A percentile compares a stretch with the other conserved stretches of the same genome.
Conservation (phyloP, 129 eudicot genomes). For the Chrysanthemum lavandulifolium region DNA sequence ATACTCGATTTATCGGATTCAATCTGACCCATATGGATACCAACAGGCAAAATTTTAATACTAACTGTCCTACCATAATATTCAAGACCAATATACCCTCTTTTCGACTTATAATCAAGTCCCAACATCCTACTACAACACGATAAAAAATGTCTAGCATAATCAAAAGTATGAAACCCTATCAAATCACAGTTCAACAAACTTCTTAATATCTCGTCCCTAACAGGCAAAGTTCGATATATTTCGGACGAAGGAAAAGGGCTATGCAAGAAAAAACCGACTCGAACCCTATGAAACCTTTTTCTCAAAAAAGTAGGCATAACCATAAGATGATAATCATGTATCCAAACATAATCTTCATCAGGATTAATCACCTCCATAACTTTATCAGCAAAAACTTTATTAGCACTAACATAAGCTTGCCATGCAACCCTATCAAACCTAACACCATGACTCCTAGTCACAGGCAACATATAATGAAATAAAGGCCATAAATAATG, state of each 20-base stretch:
- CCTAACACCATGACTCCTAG: conserved; percentile 51
- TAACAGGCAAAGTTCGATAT: conserved; percentile 72
- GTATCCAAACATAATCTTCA: conserved; percentile 90
- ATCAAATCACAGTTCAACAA: conserved; percentile 85
- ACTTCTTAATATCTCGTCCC: conserved; percentile 73
- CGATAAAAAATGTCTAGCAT: conserved; percentile 89
- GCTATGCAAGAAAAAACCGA: conserved; percentile 86
- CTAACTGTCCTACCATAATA: conserved; percentile 86
- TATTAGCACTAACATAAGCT: conserved; percentile 79
- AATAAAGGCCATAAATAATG: conserved; percentile 96
- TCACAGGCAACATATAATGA: conserved; percentile 78
- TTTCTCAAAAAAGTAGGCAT: conserved; percentile 82
- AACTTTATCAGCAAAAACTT: conserved; percentile 70
- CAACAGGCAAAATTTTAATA: conserved; percentile 82
- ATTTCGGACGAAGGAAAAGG: conserved; percentile 85
- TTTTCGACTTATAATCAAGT: conserved; percentile 76
- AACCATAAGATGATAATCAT: conserved; percentile 89
- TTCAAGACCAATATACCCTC: conserved; percentile 89
- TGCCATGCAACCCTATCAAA: conserved; percentile 68
- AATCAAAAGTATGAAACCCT: conserved; percentile 95
- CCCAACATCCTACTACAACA: conserved; percentile 92
- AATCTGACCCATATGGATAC: conserved; percentile 85
- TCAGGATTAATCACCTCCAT: conserved; percentile 82
- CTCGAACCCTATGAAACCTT: conserved; percentile 54
- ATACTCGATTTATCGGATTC: conserved; percentile 47